Conservation (phyloP, 31 red algal species). For the Odonthalia washingtoniensis region DNA sequence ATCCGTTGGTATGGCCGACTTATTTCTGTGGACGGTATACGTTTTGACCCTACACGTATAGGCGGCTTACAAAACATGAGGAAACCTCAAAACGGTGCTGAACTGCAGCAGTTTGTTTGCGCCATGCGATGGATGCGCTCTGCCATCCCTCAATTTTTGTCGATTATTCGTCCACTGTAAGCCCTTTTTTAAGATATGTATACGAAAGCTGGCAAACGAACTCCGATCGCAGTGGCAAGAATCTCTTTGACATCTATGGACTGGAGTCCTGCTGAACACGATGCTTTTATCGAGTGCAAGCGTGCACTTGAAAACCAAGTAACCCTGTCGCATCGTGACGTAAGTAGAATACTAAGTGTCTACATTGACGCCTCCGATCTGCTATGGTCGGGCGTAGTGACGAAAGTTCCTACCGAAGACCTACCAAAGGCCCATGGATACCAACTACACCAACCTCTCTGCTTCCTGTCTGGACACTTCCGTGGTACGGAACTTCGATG, state of each 20-base stretch:
- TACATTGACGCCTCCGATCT: slow-evolving; percentile 25
- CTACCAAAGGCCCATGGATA: neutral
- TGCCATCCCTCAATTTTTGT: slow-evolving; percentile 40
- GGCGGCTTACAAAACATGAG: slow-evolving; percentile 1
- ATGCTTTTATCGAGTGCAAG: slow-evolving; percentile 13
- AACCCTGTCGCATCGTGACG: neutral
- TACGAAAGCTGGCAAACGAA: no score
- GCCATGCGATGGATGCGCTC: slow-evolving; percentile 55
- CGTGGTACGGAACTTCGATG: slow-evolving; percentile 1
- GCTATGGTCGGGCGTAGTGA: slow-evolving; percentile 35
- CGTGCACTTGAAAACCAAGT: slow-evolving; percentile 25
- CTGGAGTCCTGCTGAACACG: neutral
- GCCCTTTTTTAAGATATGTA: slow-evolving; percentile 5
- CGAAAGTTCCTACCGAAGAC: neutral
- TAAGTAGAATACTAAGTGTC: slow-evolving; percentile 24
- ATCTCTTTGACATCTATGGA: slow-evolving; percentile 15
- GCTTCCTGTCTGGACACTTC: slow-evolving; percentile 39
- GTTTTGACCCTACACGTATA: neutral
- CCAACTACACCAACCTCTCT: slow-evolving; percentile 24
- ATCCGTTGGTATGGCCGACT: neutral
- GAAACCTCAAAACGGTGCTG: slow-evolving; percentile 20
- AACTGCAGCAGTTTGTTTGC: slow-evolving; percentile 25
- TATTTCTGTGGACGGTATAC: neutral
- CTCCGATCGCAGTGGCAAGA: neutral
- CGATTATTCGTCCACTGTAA: slow-evolving; percentile 13